Evolutionary conservation across 1,284 basidiomycete species (phyloP), one percentile per base, ranked within the genome.

Genomic region (Naganishia albida): DNA sequence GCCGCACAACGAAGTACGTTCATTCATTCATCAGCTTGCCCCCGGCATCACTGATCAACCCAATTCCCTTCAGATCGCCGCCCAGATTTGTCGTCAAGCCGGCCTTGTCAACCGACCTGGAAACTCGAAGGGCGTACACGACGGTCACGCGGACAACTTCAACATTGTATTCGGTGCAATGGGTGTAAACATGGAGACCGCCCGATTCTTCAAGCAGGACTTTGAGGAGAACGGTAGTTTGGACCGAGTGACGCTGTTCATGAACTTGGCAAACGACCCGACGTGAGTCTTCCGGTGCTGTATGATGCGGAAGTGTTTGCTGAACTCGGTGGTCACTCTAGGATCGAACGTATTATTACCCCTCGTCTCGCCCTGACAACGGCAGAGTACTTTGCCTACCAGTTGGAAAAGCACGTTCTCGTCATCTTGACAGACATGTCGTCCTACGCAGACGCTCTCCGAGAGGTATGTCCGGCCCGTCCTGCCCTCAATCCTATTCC

Each of bases 101-200:
- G 96, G 96, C 72, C 84, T 99, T 66, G 95, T 99, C 74, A 93
- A 94, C 81, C 84, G 88, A 50, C 63, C 54, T 4, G 78, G 78
- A 57, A 72, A 77, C 30, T 91, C 89, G 64, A 98, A 99, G 81
- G 93, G 91, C 73, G 93, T 97, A 26, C 93, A 95, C 77, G 96
- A 99, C 78, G 96, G 93, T 55, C 96, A 99, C 81, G 95, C 97
- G 83, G 96, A 99, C 83, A 99, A 99, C 81, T 99, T 99, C 85
- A 95, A 92, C 62, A 95, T 99, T 75, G 96, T 99, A 62, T 99
- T 99, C 78, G 96, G 93, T 62, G 96, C 96, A 49, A 99, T 99
- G 96, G 96, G 96, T 87, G 96, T 96, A 74, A 99, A 99, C 83
- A 96, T 98, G 93, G 96, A 99, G 81, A 99, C 96, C 8, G 96